A percentile compares a stretch with the other conserved stretches of the same genome.
These are phyloP conservation scores for Trichoderma gamsii DNA, from an alignment of 495 filamentous ascomycete species.

Conservation along the genomic window DNA sequence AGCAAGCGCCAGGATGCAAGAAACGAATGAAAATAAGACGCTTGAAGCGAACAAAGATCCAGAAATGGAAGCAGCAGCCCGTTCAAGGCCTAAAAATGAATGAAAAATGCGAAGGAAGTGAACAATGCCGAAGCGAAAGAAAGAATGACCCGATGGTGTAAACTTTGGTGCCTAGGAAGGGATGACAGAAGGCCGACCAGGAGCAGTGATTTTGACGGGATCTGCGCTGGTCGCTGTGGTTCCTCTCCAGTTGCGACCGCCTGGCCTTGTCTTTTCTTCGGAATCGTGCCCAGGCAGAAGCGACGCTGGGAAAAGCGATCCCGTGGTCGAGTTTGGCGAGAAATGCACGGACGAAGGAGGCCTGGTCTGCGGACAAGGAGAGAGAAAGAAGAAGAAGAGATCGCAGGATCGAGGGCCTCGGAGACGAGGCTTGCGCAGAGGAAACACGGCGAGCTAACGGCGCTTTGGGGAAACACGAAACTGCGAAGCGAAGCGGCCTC, in stretches of 20 bases:
- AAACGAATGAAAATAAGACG: conserved; percentile 1
- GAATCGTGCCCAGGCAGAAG: conserved; percentile 1
- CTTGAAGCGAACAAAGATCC: background rate
- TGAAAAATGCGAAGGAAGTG: background rate
- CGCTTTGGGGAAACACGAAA: conserved; percentile 6
- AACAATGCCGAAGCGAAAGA: background rate
- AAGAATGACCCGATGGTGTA: background rate
- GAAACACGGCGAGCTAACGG: background rate
- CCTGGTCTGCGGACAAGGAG: background rate
- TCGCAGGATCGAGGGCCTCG: background rate
- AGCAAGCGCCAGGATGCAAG: conserved; percentile 1
- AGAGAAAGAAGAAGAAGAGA: conserved; percentile 12
- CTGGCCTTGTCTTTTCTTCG: background rate
- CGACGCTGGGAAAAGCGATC: conserved; percentile 11
- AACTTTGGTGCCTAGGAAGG: background rate
- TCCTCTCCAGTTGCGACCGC: background rate
- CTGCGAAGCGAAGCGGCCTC: background rate
- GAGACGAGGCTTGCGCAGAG: background rate
- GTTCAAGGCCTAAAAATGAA: background rate
- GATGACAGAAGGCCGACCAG: conserved; percentile 4
- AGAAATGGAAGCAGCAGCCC: background rate
- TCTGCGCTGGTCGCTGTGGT: background rate
- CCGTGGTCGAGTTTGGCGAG: conserved; percentile 2
- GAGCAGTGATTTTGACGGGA: background rate
- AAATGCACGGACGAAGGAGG: conserved; percentile 4